These are phyloP conservation scores for Coemansia sp. DNA, from an alignment of 192 early-diverging fungal genomes.

Conservation along the genomic window DNA sequence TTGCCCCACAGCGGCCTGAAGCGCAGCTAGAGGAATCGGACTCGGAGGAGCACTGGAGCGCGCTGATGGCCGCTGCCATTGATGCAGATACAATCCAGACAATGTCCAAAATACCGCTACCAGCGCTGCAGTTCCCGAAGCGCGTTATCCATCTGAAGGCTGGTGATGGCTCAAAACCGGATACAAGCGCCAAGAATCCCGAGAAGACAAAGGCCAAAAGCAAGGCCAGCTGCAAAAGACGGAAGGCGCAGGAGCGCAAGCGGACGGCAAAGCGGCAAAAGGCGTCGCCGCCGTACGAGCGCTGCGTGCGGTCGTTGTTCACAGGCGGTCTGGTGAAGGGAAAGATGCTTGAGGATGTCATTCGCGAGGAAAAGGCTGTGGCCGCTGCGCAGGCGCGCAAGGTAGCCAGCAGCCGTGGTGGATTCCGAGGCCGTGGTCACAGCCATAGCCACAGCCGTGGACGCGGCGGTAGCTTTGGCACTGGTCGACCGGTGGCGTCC, in stretches of 20 bases:
- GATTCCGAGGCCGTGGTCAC: constrained; percentile 37
- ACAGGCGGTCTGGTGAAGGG: constrained; percentile 37
- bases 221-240: constrained; percentile 3
- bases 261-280: not conserved
- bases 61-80: constrained; percentile 30
- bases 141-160: constrained; percentile 36
- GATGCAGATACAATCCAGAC: constrained; percentile 25
- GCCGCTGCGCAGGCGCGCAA: constrained; percentile 13
- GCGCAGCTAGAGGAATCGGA: constrained; percentile 36
- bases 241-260: constrained; percentile 7
- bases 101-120: constrained; percentile 26
- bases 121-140: constrained; percentile 28
- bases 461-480: constrained; percentile 9
- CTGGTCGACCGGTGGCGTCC: not conserved
- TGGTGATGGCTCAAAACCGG: not conserved
- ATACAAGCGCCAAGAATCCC: not conserved
- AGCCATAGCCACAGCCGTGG: constrained; percentile 27
- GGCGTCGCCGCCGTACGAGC: constrained; percentile 15
- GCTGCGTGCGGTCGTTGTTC: constrained; percentile 34
- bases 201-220: constrained; percentile 4
- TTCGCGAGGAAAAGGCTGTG: constrained; percentile 35
- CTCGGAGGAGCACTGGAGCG: constrained; percentile 48
- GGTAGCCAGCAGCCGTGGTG: constrained; percentile 14
- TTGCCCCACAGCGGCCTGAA: constrained; percentile 30
- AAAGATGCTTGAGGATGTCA: constrained; percentile 42